Base-by-base conservation (phyloP, 768 basidiomycete genomes). In the Lentinula boryana region DNA sequence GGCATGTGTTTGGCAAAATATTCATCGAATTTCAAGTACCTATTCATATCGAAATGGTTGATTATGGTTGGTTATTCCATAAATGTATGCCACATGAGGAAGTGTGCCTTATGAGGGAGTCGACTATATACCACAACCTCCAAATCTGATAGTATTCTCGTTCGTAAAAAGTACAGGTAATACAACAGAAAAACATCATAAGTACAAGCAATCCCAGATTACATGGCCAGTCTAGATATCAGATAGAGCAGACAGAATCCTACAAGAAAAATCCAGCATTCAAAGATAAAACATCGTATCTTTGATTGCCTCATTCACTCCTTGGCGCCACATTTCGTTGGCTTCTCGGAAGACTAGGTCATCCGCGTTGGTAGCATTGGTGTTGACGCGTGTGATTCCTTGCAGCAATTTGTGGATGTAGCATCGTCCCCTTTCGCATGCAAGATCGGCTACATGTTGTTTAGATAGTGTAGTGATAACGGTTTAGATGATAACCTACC, bases 231-330 rank as follows among this genome's bases (percentile, higher is more conserved):
- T 31, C 49, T 21, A 32, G 16, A 51, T 32, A 51, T 18, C 49
- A 40, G 10, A 35, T 21, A 21, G n/a, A n/a, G n/a, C 36, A 21
- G 33, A 35, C 10, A 18, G 5, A 38, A 36, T 6, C 18, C 10
- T 32, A 31, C 10, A 1, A 31, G 4, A 50, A 50, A 50, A 12
- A 1, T 23, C 7, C 31, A 16, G 16, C 21, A 8, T 38, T 77
- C 63, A 89, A n/a, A 91, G 75, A 71, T 91, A 91, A 66, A 82
- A 91, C 89, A 91, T 91, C 0, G 85, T 86, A 40, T 88, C 80
- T 72, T 83, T 87, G 68, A 91, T 69, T 0, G 65, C 33, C 2
- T 77, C 81, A 15, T 68, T 63, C 15, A 88, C 85, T 1, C 87
- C 89, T 3, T 68, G 68, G 16, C 70, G 69, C 91, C 91, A 93